phyloP scores from a whole-genome alignment of 2,329 filamentous ascomycete genomes.

The Raffaelea albimanens region DNA sequence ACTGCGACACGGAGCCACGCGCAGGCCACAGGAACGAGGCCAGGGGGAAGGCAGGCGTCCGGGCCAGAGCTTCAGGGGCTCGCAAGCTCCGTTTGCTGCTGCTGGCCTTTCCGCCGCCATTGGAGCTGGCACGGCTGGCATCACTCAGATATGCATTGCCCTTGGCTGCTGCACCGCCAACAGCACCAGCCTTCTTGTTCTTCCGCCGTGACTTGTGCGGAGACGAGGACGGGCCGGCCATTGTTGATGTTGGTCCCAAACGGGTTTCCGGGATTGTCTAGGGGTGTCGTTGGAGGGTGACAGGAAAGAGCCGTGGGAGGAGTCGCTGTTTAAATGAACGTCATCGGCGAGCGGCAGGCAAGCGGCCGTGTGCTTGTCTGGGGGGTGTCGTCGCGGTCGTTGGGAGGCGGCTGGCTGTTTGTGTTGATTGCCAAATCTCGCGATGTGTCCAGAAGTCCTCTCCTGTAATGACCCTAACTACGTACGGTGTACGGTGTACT shows the following conservation, averaged over 20 bases:
- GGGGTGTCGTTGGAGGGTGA: no score
- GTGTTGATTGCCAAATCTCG: no score
- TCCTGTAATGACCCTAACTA: no score
- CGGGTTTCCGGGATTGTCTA: no score
- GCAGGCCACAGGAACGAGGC: constrained; percentile 93
- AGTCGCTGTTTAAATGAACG: no score
- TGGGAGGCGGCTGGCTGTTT: no score
- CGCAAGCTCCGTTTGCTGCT: not conserved
- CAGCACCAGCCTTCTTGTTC: constrained; percentile 35
- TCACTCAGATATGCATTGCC: constrained; percentile 15
- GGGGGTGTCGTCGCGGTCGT: no score
- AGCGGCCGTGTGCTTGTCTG: no score
- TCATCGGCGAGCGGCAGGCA: no score
- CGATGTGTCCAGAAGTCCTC: no score
- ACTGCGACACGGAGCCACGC: constrained; percentile 75
- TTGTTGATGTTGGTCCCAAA: not conserved
- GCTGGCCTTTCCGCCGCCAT: not conserved
- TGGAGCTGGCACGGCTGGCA: constrained; percentile 1
- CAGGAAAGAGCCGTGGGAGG: no score
- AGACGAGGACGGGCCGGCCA: not conserved
- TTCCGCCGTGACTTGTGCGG: not conserved
- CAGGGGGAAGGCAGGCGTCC: constrained; percentile 72
- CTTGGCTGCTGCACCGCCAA: constrained; percentile 2
- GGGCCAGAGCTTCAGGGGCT: constrained; percentile 33
- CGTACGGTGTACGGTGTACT: no score